These are phyloP conservation scores for Auricularia heimuer DNA, from an alignment of 768 basidiomycete genomes.

Conservation along the genomic window DNA sequence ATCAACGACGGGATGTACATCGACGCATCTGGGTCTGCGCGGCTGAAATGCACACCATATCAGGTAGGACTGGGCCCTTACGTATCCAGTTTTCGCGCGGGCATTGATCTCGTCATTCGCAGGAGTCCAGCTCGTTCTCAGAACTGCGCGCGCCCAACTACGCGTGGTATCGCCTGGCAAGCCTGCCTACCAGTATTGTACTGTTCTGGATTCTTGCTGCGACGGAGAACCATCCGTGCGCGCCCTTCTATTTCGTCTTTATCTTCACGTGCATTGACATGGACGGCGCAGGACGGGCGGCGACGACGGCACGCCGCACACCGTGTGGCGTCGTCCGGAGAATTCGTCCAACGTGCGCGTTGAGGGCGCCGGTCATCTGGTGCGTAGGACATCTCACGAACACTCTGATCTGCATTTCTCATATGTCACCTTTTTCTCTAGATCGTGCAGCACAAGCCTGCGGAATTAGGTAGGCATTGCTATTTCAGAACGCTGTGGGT, in stretches of 20 bases:
- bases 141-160: background rate
- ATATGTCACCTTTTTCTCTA: too few relatives aligned
- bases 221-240: background rate
- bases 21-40: slow-evolving; percentile 7
- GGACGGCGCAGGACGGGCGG: background rate
- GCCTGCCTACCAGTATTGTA: background rate
- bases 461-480: too few relatives aligned
- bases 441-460: too few relatives aligned
- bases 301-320: background rate
- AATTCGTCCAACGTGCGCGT: background rate
- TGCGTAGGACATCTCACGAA: background rate
- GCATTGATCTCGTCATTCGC: background rate
- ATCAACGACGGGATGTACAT: slow-evolving; percentile 43
- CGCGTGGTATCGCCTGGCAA: background rate
- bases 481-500: too few relatives aligned
- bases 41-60: background rate
- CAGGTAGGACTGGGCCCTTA: background rate
- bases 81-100: background rate
- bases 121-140: background rate
- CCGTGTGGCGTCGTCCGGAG: background rate
- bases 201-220: background rate
- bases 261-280: too few relatives aligned
- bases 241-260: too few relatives aligned
- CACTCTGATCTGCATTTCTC: too few relatives aligned
- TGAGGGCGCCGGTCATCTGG: background rate